Evolutionary conservation across 129 eudicot species (phyloP), one percentile per base, ranked within the genome.

Genomic region (Centaurea solstitialis): DNA sequence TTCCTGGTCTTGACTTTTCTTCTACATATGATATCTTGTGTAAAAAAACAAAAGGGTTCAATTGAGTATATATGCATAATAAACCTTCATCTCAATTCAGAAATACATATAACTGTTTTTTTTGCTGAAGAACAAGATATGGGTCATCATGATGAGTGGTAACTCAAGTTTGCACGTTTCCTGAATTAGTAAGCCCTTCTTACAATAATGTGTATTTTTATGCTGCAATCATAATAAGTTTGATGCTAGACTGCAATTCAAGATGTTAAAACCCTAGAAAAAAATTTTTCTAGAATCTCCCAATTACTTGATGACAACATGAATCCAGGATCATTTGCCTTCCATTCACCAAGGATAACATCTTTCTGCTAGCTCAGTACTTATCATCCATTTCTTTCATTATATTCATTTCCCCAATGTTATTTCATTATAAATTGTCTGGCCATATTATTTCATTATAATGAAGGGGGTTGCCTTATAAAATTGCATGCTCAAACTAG

Each of bases 11-110:
- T 75, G 83, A 79, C 77, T 81, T 87, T 72, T 80, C 80, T 81
- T 95, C 97, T 77, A 92, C 93, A 80, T 75, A 88, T 47, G 93
- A 74, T 75, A 89, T 81, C 98, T 94, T 20, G 10, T 77, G 53
- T 57, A 28, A 72, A 53, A 53, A 72, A 18, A 57, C 13, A 39
- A 59, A 28, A 71, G 37, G 38, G 79, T 72, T 47, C 15, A 26
- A 57, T 66, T 24, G 9, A 85, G 68, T 28, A 72, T 50, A 61
- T 11, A 61, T 28, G 86, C 68, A 73, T 41, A 17, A 59, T n/a
- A n/a, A 40, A 73, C n/a, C 79, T 79, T 10, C 41, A 75, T 22
- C 61, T 26, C 20, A 22, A 26, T 38, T 38, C 45, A 72, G 18
- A 72, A 17, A 45, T 47, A 28, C 20, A 21, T 47, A 21, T 30